These are phyloP conservation scores for Boletus pseudopeckii DNA, from an alignment of 768 basidiomycete genomes.

Conservation along the genomic window DNA sequence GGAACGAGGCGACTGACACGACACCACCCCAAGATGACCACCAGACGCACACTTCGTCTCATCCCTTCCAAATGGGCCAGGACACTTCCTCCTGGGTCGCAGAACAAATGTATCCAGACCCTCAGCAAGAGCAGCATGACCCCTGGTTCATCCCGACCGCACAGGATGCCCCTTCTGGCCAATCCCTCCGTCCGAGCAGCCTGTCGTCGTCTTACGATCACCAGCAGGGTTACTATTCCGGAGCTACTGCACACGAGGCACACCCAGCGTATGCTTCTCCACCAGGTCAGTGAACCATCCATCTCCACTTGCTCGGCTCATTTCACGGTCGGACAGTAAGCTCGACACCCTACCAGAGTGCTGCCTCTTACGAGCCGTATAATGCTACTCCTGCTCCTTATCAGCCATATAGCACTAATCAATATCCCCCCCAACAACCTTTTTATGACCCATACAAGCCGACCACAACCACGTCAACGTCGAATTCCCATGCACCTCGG, in stretches of 20 bases:
- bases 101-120: conserved; percentile 30
- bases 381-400: conserved; percentile 15
- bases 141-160: conserved; percentile 26
- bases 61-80: conserved; percentile 32
- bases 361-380: conserved; percentile 26
- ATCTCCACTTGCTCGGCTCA: not conserved
- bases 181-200: conserved; percentile 11
- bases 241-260: conserved; percentile 26
- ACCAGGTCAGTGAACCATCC: conserved; percentile 22
- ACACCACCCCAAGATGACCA: conserved; percentile 26
- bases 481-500: conserved; percentile 23
- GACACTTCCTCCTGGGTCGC: conserved; percentile 40
- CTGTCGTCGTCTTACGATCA: conserved; percentile 22
- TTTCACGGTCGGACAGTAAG: conserved; percentile 8
- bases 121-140: conserved; percentile 24
- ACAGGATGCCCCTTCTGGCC: conserved; percentile 13
- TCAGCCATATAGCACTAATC: conserved; percentile 14
- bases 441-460: conserved; percentile 39
- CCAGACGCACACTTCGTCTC: conserved; percentile 21
- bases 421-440: conserved; percentile 14
- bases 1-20: conserved; percentile 35
- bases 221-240: conserved; percentile 33
- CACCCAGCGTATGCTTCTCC: conserved; percentile 14
- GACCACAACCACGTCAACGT: conserved; percentile 8
- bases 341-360: conserved; percentile 9